phyloP scores from a whole-genome alignment of 2,329 filamentous ascomycete species.

The Zopfia rhizophila region DNA sequence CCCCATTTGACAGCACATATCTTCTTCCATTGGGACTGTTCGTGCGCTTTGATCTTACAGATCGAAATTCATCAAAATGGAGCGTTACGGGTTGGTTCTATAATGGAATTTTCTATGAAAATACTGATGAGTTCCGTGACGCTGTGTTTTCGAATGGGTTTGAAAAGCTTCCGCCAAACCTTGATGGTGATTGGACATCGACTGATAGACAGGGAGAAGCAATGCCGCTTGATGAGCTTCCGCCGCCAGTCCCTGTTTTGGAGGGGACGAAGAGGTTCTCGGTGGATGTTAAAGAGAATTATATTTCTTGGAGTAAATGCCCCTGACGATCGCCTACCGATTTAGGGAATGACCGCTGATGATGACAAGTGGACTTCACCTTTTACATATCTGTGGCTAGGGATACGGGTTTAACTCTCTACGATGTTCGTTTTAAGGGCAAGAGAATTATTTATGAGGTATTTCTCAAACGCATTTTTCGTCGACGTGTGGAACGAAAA shows the following conservation, averaged over 20 bases:
- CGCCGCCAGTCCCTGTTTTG: conserved; percentile 62
- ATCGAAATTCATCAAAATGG: conserved; percentile 64
- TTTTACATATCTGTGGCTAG: conserved; percentile 64
- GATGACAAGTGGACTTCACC: conserved; percentile 62
- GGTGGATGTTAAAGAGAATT: conserved; percentile 56
- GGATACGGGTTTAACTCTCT: conserved; percentile 62
- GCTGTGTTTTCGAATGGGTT: conserved; percentile 59
- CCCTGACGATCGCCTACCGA: too few species aligned
- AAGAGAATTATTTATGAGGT: conserved; percentile 67
- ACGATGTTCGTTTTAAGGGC: conserved; percentile 66
- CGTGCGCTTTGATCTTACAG: conserved; percentile 59
- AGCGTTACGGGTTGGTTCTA: conserved; percentile 64
- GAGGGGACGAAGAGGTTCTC: conserved; percentile 55
- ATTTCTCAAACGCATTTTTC: too few species aligned
- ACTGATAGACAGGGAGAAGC: conserved; percentile 55
- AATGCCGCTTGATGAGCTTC: conserved; percentile 62
- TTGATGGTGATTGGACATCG: conserved; percentile 60
- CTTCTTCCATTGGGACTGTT: conserved; percentile 59
- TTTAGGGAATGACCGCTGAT: too few species aligned
- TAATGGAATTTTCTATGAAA: conserved; percentile 63
- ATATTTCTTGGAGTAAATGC: conserved; percentile 64
- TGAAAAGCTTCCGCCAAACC: conserved; percentile 59
- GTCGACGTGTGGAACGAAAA: too few species aligned
- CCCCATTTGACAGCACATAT: conserved; percentile 55
- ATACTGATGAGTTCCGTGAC: conserved; percentile 59